phyloP scores from a whole-genome alignment of 176 grass and related monocot genomes.

The Miscanthus lutarioriparius region DNA sequence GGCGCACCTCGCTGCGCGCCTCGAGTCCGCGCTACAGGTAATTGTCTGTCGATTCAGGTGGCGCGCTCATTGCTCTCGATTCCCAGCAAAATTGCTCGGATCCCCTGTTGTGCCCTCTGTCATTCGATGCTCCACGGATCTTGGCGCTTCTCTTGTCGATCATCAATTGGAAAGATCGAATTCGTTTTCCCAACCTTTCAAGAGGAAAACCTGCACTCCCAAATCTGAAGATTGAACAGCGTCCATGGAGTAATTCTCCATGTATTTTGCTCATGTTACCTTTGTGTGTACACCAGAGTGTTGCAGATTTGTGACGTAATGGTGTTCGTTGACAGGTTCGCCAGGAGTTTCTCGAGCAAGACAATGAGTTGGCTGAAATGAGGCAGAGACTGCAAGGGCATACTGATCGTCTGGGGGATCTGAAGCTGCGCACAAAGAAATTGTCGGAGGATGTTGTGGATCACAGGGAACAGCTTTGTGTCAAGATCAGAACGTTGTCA shows the following conservation, averaged over 20 bases:
- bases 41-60: neutral
- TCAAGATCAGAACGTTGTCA: constrained; percentile 63
- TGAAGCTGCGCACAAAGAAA: constrained; percentile 38
- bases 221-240: neutral
- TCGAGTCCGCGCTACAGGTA: constrained; percentile 75
- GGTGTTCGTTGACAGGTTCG: constrained; percentile 47
- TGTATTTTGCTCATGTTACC: neutral
- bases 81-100: neutral
- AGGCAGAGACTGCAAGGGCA: constrained; percentile 46
- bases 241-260: neutral
- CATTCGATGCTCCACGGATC: neutral
- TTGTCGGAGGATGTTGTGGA: constrained; percentile 48
- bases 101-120: neutral
- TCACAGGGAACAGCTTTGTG: constrained; percentile 50
- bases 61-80: neutral
- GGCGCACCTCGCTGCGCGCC: constrained; percentile 45
- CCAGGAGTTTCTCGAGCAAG: constrained; percentile 49
- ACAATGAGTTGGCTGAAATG: constrained; percentile 72
- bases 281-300: neutral
- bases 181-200: neutral
- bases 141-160: too few relatives aligned
- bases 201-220: neutral
- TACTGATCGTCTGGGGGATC: constrained; percentile 45
- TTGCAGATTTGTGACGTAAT: neutral
- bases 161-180: neutral